These are phyloP conservation scores for Jatropha podagrica DNA, from an alignment of 441 rosid genomes.

Conservation along the genomic window DNA sequence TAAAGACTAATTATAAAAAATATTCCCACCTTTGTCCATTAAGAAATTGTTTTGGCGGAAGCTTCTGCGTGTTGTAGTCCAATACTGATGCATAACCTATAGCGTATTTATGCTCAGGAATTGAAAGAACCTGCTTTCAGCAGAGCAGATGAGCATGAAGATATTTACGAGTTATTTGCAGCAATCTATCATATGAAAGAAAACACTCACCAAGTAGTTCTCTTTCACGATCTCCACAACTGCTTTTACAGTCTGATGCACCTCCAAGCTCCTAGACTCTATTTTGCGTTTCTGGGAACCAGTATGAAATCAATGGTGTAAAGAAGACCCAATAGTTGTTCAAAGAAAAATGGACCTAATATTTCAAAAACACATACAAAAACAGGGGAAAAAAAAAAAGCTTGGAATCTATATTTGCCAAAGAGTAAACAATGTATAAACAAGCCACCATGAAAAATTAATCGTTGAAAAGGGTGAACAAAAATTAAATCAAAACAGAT, in stretches of 20 bases:
- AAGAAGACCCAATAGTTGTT: conserved; percentile 12
- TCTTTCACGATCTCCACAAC: conserved; percentile 95
- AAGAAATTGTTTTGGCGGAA: conserved; percentile 61
- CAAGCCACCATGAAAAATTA: background rate
- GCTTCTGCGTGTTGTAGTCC: conserved; percentile 92
- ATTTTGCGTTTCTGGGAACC: conserved; percentile 72
- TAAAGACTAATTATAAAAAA: conserved; percentile 1
- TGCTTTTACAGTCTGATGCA: conserved; percentile 77
- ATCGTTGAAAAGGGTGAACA: background rate
- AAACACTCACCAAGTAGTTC: conserved; percentile 77
- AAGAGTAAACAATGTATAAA: background rate
- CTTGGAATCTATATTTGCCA: background rate
- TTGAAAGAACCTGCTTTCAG: conserved; percentile 72
- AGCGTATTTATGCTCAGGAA: conserved; percentile 71
- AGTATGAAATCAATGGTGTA: conserved; percentile 9
- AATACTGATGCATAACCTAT: conserved; percentile 82
- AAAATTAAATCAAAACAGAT: background rate
- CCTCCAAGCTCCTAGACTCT: conserved; percentile 60
- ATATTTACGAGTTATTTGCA: conserved; percentile 19
- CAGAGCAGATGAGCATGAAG: conserved; percentile 24
- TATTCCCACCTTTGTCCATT: conserved; percentile 74
- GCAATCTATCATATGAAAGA: conserved; percentile 20
- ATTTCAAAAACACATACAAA: background rate
- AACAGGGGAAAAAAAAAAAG: background rate
- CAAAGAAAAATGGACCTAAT: background rate